Evolutionary conservation across 2,329 filamentous ascomycete species (phyloP).

Genomic region (Fusarium buxicola): DNA sequence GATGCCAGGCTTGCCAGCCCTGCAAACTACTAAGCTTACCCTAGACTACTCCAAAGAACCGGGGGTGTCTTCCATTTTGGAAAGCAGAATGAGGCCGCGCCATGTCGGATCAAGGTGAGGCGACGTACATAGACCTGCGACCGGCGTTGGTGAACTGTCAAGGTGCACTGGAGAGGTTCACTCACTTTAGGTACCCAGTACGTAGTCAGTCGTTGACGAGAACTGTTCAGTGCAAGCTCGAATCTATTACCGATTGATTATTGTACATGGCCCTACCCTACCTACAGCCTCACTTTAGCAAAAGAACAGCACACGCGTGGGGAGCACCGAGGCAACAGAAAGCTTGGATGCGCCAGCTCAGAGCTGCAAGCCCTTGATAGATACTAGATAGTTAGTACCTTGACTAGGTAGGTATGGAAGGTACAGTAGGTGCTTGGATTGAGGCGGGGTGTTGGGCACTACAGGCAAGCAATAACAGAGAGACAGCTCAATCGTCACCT

Average conservation of each 20-base stretch:
- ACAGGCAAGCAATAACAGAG: neutral
- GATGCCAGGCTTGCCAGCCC: neutral
- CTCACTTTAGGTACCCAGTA: too few species aligned
- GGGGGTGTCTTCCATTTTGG: constrained; percentile 2
- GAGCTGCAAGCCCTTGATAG: constrained; percentile 1
- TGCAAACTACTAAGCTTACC: neutral
- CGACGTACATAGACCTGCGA: constrained; percentile 8
- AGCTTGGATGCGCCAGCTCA: constrained; percentile 7
- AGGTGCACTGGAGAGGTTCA: neutral
- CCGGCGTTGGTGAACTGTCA: neutral
- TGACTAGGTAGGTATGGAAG: neutral
- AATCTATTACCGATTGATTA: constrained; percentile 1
- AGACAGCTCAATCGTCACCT: constrained; percentile 4
- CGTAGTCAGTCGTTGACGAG: too few species aligned
- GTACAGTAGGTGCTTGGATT: too few species aligned
- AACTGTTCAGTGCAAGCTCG: constrained; percentile 2
- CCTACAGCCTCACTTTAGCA: constrained; percentile 15
- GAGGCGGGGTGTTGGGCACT: constrained; percentile 1
- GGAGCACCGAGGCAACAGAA: neutral
- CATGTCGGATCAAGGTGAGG: constrained; percentile 7
- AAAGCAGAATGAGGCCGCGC: constrained; percentile 7
- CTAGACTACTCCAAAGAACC: constrained; percentile 3
- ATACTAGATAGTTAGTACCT: neutral
- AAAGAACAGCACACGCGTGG: constrained; percentile 7
- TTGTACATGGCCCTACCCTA: constrained; percentile 1